Evolutionary conservation across 2,329 filamentous ascomycete species (phyloP), one percentile per base, ranked within the genome.

Genomic region (Colletotrichum aenigma): DNA sequence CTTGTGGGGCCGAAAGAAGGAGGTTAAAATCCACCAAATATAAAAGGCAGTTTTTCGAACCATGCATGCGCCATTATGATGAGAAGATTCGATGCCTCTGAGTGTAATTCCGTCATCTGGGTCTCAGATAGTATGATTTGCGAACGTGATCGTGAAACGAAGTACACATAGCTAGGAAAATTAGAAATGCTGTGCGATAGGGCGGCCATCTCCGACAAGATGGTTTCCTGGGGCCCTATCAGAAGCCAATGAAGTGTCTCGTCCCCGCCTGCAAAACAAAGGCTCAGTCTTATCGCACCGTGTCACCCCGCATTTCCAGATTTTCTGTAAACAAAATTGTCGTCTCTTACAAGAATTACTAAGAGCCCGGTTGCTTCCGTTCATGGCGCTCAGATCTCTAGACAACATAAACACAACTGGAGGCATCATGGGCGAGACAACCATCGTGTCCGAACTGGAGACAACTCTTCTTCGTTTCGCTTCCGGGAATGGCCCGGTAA

Each of bases 401-500:
- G 43, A 21, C n/a, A 52, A 52, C n/a, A 52, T 21, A 52, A 52
- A 7, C 43, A 52, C n/a, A 21, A 52, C 6, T 52, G 43, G 12
- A 52, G n/a, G 10, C 43, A 52, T 52, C 43, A 52, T 52, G 43
- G 21, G 43, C 43, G 43, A 52, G 43, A 52, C 43, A 61, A n/a
- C 21, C 13, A 16, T 21, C 7, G 26, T 48, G 16, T 18, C 64
- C 10, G 64, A 68, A 12, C 55, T 70, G 56, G 64, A 30, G 64
- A 83, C 81, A 8, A 81, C 81, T 10, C 74, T 80, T 24, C 82
- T 86, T 36, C 81, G 81, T 38, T 79, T 86, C 10, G 79, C 83
- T 15, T 85, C 85, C 15, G 83, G 81, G 58, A 82, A 82, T 66
- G 86, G 86, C 3, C 82, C 83, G 24, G 80, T 86, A 34, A 84